Conservation (phyloP, 768 basidiomycete species). For the Panus rudis region DNA sequence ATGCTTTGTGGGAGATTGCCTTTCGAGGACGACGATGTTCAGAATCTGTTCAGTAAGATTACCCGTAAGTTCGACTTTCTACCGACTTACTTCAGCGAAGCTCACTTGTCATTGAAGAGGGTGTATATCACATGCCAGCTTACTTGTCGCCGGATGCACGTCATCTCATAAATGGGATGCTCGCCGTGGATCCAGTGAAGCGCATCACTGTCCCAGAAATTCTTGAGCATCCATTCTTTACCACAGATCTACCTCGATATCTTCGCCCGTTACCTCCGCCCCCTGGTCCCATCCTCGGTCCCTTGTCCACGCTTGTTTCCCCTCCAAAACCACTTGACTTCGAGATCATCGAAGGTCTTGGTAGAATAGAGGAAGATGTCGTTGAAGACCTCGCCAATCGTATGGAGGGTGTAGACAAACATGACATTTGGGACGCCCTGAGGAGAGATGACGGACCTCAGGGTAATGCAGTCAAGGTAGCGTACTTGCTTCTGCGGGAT, state of each 20-base stretch:
- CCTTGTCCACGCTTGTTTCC: slow-evolving; percentile 63
- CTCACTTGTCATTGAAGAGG: slow-evolving; percentile 43
- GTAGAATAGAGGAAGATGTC: slow-evolving; percentile 86
- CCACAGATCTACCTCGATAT: slow-evolving; percentile 77
- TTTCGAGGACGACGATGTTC: slow-evolving; percentile 97
- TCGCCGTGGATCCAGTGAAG: slow-evolving; percentile 89
- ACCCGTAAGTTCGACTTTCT: slow-evolving; percentile 47
- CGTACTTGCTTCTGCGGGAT: slow-evolving; percentile 89
- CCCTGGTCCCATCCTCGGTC: slow-evolving; percentile 71
- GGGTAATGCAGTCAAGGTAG: slow-evolving; percentile 93
- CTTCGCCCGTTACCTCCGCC: slow-evolving; percentile 75
- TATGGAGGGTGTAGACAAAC: slow-evolving; percentile 69
- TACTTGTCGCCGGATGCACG: slow-evolving; percentile 74
- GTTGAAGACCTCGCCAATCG: slow-evolving; percentile 72
- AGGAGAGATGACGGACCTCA: slow-evolving; percentile 76
- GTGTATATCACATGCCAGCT: slow-evolving; percentile 79
- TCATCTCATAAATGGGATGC: slow-evolving; percentile 80
- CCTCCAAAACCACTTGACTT: slow-evolving; percentile 64
- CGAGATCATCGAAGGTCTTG: slow-evolving; percentile 86
- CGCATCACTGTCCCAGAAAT: slow-evolving; percentile 93
- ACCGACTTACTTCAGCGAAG: not conserved
- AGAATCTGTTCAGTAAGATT: slow-evolving; percentile 89
- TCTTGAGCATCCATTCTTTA: slow-evolving; percentile 86
- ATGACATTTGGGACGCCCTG: slow-evolving; percentile 84
- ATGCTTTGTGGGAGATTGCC: slow-evolving; percentile 94